A percentile compares a stretch with the other conserved stretches of the same genome.
Conservation (phyloP, 2,329 filamentous ascomycete genomes). For the Talaromyces funiculosus region DNA sequence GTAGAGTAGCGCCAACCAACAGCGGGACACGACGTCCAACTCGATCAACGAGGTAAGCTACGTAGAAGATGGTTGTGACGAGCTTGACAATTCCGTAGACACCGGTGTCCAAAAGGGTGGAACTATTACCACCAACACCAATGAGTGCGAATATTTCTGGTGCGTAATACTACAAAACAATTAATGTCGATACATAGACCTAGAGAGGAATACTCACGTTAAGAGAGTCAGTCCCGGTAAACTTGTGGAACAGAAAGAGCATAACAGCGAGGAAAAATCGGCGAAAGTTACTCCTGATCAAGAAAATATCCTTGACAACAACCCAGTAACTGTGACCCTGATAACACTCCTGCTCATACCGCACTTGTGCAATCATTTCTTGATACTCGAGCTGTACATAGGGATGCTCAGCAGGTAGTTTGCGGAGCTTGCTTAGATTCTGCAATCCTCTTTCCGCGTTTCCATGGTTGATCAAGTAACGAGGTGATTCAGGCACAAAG, state of each 20-base stretch:
- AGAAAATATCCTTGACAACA: conserved; percentile 30
- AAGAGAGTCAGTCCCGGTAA: conserved; percentile 37
- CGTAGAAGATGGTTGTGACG: conserved; percentile 28
- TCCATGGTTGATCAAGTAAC: conserved; percentile 33
- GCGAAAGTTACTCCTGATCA: conserved; percentile 26
- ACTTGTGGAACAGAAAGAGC: conserved; percentile 39
- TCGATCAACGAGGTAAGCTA: conserved; percentile 28
- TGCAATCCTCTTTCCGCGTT: conserved; percentile 31
- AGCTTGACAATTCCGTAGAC: conserved; percentile 33
- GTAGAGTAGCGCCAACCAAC: conserved; percentile 26
- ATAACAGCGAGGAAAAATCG: conserved; percentile 32
- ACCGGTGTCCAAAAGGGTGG: conserved; percentile 34
- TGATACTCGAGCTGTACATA: conserved; percentile 36
- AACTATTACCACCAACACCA: conserved; percentile 29
- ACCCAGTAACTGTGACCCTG: conserved; percentile 29
- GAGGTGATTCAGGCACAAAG: conserved; percentile 33
- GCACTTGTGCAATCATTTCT: conserved; percentile 34
- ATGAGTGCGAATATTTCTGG: conserved; percentile 39
- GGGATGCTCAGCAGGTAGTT: conserved; percentile 34
- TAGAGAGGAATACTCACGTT: conserved; percentile 20
- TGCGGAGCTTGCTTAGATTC: conserved; percentile 36
- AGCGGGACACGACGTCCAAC: conserved; percentile 28
- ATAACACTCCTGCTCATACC: conserved; percentile 24
- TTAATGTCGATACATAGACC: neutral
- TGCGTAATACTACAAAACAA: conserved; percentile 28